Evolutionary conservation across 2,329 filamentous ascomycete genomes (phyloP), one percentile per base, ranked within the genome.

Genomic region (Peltaster fructicola): DNA sequence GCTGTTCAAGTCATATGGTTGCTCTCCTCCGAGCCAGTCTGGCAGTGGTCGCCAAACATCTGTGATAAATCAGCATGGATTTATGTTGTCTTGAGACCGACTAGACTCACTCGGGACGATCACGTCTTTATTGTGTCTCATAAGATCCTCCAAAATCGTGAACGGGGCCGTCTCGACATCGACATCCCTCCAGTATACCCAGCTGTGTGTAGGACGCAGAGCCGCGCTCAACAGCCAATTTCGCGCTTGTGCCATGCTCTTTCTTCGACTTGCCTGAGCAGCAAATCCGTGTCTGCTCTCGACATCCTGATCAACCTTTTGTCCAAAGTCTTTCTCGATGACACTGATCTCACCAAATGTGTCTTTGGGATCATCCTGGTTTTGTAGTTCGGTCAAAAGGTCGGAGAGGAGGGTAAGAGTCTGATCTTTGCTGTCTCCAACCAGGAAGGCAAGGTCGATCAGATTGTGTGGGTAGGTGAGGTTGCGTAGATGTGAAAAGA

Each of bases 141-240:
- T 98, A 27, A 98, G 57, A 55, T 98, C 88, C 48, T 98, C 88
- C 34, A 98, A 57, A 40, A 98, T 95, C 0, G 88, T 95, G 45
- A 85, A 88, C 0, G 88, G 88, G 3, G 88, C 88, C 2, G 88
- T 98, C 54, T 95, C 82, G 6, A 98, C 88, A 54, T 98, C 88
- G 13, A 92, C 88, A 56, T 98, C 88, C 52, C 88, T 73, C 88
- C 88, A 98, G 49, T 98, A 98, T 7, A 98, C 88, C 88, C 88
- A 98, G 36, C 84, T 93, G 49, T 98, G 88, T 25, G 88, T 90
- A 2, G 88, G 88, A 20, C 88, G 72, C 26, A 98, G 58, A 12
- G 88, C 85, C 19, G 88, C 85, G 43, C 82, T 93, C 29, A 98
- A 57, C 25, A 98, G 62, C 88, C 88, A 98, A 53, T 98, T 98